Conservation (phyloP, 1,139 yeast species). For the Lodderomyces theae region DNA sequence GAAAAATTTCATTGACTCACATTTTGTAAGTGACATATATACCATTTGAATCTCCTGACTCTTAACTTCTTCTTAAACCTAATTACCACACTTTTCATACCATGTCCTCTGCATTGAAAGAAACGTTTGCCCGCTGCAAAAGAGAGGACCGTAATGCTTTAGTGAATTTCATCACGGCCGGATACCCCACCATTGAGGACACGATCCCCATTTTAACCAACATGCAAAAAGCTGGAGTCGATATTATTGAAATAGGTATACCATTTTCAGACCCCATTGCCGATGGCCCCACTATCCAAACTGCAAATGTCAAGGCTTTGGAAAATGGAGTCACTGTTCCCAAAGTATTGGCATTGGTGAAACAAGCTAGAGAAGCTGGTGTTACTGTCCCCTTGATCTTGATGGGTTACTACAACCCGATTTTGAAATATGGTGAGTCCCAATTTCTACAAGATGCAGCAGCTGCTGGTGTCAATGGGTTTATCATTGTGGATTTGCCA, state of each 20-base stretch:
- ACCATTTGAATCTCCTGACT: too few relatives aligned
- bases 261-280: constrained; percentile 99
- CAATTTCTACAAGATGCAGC: constrained; percentile 73
- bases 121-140: constrained; percentile 70
- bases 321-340: constrained; percentile 75
- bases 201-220: constrained; percentile 84
- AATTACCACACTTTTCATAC: background rate
- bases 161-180: constrained; percentile 92
- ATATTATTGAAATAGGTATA: constrained; percentile 88
- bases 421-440: constrained; percentile 85
- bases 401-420: constrained; percentile 98
- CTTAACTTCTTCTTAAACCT: too few relatives aligned
- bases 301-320: constrained; percentile 75
- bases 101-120: constrained; percentile 68
- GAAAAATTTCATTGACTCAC: too few relatives aligned
- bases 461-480: constrained; percentile 92
- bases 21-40: too few relatives aligned
- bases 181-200: constrained; percentile 83
- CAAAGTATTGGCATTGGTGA: constrained; percentile 66
- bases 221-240: constrained; percentile 93
- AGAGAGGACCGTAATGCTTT: constrained; percentile 80
- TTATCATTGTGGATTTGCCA: constrained; percentile 90
- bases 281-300: constrained; percentile 96
- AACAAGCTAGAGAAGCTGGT: constrained; percentile 84
- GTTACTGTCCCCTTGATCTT: constrained; percentile 83